Evolutionary conservation across 2,329 filamentous ascomycete genomes (phyloP), one percentile per base, ranked within the genome.

Genomic region (Exophiala sideris): DNA sequence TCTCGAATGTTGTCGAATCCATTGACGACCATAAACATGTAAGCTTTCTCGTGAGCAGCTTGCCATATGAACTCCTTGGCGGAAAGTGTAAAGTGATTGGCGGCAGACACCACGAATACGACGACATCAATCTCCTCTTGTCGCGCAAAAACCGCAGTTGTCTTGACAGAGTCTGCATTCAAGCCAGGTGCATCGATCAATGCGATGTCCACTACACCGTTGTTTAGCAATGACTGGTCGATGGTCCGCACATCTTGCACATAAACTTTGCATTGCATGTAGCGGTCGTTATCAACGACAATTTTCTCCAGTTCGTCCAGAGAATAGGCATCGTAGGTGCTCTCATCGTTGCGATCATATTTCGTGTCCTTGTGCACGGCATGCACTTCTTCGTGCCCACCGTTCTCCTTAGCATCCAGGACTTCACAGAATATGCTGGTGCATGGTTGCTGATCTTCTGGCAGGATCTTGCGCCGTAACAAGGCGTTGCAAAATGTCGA

Each of bases 401-500:
- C 86, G 66, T 99, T 99, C 68, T 96, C 91, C 61, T 89, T 84
- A 4, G 89, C 88, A 71, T 99, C 91, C 54, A 99, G 73, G 2
- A 99, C 94, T 69, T 99, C 94, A 69, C 94, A 99, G 73, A 99
- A 99, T 53, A 99, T 96, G 71, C 90, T 94, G 1, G 94, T 99
- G 72, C 94, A 99, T 1, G 94, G 94, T 68, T 97, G 94, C 70
- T 99, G 92, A 65, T 99, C 94, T 72, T 97, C 94, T 0, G 94
- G 94, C 3, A 99, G 74, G 24, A 99, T 83, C 72, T 97, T 97
- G 58, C 91, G 84, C 57, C 94, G 86, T 38, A 99, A 74, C 2
- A 99, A 77, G n/a, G 94, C 94, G 71, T 99, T 99, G 75, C 94
- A 99, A 66, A 99, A 99, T 1, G 94, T 99, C 3, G 94, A 99